phyloP scores from a whole-genome alignment of 306 rosid genomes.

The Pterocarpus macrocarpus region DNA sequence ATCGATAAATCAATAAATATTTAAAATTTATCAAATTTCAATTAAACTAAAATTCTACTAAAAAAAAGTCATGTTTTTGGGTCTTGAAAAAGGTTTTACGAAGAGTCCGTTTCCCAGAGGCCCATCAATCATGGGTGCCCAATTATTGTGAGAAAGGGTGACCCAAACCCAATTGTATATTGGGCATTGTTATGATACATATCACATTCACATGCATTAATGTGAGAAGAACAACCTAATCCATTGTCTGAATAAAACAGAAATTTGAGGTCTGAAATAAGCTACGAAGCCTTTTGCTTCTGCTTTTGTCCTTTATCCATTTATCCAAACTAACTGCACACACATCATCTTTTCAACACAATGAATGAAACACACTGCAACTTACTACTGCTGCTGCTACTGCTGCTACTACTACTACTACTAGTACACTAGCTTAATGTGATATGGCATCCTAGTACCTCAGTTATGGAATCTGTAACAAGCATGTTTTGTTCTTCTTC shows the following conservation, averaged over 20 bases:
- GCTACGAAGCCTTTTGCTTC: slow-evolving; percentile 36
- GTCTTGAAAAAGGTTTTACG: too few relatives aligned
- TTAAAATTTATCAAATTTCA: too few relatives aligned
- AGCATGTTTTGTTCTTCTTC: slow-evolving; percentile 68
- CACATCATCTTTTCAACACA: background rate
- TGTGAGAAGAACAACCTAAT: slow-evolving; percentile 36
- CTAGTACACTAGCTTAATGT: background rate
- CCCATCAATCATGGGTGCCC: background rate
- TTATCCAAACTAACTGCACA: slow-evolving; percentile 23
- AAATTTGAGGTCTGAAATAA: slow-evolving; percentile 45
- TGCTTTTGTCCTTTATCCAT: slow-evolving; percentile 51
- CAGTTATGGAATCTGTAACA: slow-evolving; percentile 75
- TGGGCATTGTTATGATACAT: background rate
- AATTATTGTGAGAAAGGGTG: background rate
- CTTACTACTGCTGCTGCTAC: background rate
- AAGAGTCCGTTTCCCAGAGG: background rate
- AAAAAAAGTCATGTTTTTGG: too few relatives aligned
- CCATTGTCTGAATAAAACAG: slow-evolving; percentile 10
- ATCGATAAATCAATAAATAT: too few relatives aligned
- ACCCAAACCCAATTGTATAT: slow-evolving; percentile 1
- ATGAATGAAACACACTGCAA: slow-evolving; percentile 28
- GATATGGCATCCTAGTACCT: slow-evolving; percentile 39
- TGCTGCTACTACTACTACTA: background rate
- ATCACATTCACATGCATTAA: background rate
- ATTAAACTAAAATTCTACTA: too few relatives aligned